These are phyloP conservation scores for Bipolaris victoriae DNA, from an alignment of 2,329 filamentous ascomycete genomes.

Conservation along the genomic window DNA sequence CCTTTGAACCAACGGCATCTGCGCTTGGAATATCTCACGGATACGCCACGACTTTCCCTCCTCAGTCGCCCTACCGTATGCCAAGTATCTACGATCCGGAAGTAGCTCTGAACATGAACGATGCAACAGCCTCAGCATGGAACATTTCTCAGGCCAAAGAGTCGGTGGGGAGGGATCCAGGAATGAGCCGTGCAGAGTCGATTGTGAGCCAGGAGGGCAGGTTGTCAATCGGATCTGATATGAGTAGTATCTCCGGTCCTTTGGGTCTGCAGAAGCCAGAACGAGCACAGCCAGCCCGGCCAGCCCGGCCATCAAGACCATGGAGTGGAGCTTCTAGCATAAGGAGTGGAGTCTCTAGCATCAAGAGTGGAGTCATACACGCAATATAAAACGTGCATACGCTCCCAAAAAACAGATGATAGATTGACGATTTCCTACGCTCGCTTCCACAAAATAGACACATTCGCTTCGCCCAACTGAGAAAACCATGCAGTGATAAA, in stretches of 20 bases:
- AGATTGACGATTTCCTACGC: neutral
- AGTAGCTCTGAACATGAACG: conserved; percentile 15
- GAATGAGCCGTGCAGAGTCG: conserved; percentile 25
- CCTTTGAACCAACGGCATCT: conserved; percentile 42
- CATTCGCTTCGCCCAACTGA: neutral
- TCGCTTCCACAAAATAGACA: conserved; percentile 3
- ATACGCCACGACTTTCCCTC: conserved; percentile 27
- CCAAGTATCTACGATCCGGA: conserved; percentile 35
- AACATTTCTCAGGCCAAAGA: conserved; percentile 27
- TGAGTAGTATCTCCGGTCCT: conserved; percentile 23
- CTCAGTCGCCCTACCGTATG: conserved; percentile 19
- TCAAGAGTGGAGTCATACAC: conserved; percentile 14
- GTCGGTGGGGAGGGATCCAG: conserved; percentile 12
- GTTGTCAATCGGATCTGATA: conserved; percentile 7
- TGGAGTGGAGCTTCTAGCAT: conserved; percentile 35
- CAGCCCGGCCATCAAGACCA: conserved; percentile 33
- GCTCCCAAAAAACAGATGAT: neutral
- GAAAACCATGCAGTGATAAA: neutral
- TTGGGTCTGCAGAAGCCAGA: conserved; percentile 28
- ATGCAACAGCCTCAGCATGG: conserved; percentile 7
- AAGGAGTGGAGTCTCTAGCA: conserved; percentile 14
- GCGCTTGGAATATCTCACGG: conserved; percentile 36
- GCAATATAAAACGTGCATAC: conserved; percentile 8
- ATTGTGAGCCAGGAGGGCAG: conserved; percentile 20
- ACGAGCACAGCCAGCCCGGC: conserved; percentile 22